Conservation (phyloP, 1,284 basidiomycete species). For the Erythrobasidium hasegawianum region DNA sequence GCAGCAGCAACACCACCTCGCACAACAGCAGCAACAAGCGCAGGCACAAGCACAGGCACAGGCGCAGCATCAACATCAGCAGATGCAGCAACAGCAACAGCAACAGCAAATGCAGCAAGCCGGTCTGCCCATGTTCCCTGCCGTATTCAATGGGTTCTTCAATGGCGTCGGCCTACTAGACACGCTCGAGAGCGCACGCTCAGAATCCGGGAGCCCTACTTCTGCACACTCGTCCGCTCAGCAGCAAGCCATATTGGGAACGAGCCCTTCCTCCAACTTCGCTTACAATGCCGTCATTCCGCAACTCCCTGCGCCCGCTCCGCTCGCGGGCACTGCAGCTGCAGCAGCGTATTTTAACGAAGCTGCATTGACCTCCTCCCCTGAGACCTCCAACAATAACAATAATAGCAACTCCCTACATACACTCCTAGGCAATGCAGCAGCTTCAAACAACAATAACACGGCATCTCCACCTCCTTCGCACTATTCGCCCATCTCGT, state of each 20-base stretch:
- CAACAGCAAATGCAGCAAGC: slow-evolving; percentile 11
- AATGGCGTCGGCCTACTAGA: slow-evolving; percentile 11
- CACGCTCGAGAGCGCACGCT: slow-evolving; percentile 5
- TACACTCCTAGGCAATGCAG: not conserved
- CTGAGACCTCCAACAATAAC: not conserved
- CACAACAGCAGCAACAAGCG: not conserved
- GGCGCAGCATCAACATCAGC: not conserved
- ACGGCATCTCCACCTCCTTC: not conserved
- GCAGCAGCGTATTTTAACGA: too few species aligned
- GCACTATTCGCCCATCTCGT: slow-evolving; percentile 17
- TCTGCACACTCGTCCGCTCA: not conserved
- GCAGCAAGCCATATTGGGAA: not conserved
- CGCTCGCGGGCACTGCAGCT: not conserved
- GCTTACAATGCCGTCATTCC: slow-evolving; percentile 12
- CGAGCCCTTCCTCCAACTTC: slow-evolving; percentile 1
- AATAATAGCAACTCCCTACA: too few species aligned
- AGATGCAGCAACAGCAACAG: slow-evolving; percentile 6
- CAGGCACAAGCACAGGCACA: not conserved
- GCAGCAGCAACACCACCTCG: slow-evolving; percentile 3
- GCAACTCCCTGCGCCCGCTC: not conserved
- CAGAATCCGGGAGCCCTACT: slow-evolving; percentile 25
- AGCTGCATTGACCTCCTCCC: not conserved
- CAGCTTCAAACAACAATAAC: too few species aligned
- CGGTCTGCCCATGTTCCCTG: slow-evolving; percentile 25
- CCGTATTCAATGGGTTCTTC: slow-evolving; percentile 30